These are phyloP conservation scores for Microbotryum scabiosae DNA, from an alignment of 1,284 basidiomycete species.

Conservation along the genomic window DNA sequence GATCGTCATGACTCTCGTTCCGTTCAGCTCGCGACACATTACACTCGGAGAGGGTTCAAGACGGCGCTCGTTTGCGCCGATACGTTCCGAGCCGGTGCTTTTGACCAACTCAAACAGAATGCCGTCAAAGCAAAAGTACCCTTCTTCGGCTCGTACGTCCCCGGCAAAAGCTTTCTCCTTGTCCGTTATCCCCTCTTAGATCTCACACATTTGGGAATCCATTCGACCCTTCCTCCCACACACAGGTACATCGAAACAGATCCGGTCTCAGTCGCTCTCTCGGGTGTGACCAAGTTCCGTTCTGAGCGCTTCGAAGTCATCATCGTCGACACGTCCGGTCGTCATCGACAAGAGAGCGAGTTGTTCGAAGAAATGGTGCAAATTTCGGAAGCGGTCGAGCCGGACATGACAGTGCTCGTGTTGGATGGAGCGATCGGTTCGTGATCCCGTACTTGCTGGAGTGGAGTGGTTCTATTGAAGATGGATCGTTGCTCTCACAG, in stretches of 20 bases:
- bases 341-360: constrained; percentile 96
- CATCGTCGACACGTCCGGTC: constrained; percentile 95
- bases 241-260: constrained; percentile 86
- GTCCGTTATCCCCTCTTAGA: not conserved
- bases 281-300: constrained; percentile 94
- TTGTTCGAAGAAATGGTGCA: constrained; percentile 98
- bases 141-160: constrained; percentile 75
- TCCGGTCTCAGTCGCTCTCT: constrained; percentile 85
- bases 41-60: constrained; percentile 93
- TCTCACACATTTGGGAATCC: not conserved
- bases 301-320: constrained; percentile 98
- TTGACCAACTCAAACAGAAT: constrained; percentile 85
- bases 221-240: no score
- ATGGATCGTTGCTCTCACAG: constrained; percentile 40
- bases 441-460: not conserved
- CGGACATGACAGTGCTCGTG: constrained; percentile 49
- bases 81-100: constrained; percentile 98
- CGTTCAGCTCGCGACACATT: constrained; percentile 77
- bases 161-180: not conserved
- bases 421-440: constrained; percentile 43
- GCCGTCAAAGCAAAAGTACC: constrained; percentile 98
- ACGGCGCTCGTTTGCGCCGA: constrained; percentile 99
- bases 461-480: not conserved
- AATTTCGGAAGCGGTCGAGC: constrained; percentile 84
- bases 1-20: not conserved